These are phyloP conservation scores for Diutina rugosa DNA, from an alignment of 1,139 yeast genomes.

Conservation along the genomic window DNA sequence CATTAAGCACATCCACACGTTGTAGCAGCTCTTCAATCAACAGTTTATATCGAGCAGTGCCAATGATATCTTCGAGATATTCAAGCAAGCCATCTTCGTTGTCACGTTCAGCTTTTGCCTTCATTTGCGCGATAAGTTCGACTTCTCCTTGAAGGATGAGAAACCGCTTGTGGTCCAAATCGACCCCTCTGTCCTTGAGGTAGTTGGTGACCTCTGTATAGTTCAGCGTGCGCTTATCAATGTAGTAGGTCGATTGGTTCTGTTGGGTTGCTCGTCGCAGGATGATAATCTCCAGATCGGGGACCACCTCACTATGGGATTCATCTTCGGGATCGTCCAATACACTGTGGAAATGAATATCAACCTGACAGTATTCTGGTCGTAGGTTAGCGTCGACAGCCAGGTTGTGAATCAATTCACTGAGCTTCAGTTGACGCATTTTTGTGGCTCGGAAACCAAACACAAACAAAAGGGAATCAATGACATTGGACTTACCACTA, in stretches of 20 bases:
- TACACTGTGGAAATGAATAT: slow-evolving; percentile 79
- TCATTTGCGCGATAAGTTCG: slow-evolving; percentile 97
- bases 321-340: slow-evolving; percentile 32
- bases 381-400: slow-evolving; percentile 42
- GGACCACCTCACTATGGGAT: slow-evolving; percentile 19
- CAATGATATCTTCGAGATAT: slow-evolving; percentile 92
- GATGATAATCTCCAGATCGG: slow-evolving; percentile 51
- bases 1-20: slow-evolving; percentile 60
- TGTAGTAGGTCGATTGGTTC: slow-evolving; percentile 67
- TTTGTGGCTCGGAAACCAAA: slow-evolving; percentile 95
- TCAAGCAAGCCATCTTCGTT: slow-evolving; percentile 90
- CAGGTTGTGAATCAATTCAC: slow-evolving; percentile 85
- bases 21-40: slow-evolving; percentile 54
- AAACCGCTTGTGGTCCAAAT: slow-evolving; percentile 88
- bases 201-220: slow-evolving; percentile 72
- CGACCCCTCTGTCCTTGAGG: slow-evolving; percentile 78
- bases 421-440: slow-evolving; percentile 90
- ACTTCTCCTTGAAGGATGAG: slow-evolving; percentile 96
- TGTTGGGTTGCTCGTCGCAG: slow-evolving; percentile 70
- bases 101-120: slow-evolving; percentile 87
- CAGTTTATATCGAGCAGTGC: slow-evolving; percentile 75
- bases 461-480: slow-evolving; percentile 89
- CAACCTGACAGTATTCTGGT: slow-evolving; percentile 73
- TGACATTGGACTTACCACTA: slow-evolving; percentile 93
- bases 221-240: slow-evolving; percentile 56